Conservation (phyloP, 495 filamentous ascomycete species). For the Podospora didyma region DNA sequence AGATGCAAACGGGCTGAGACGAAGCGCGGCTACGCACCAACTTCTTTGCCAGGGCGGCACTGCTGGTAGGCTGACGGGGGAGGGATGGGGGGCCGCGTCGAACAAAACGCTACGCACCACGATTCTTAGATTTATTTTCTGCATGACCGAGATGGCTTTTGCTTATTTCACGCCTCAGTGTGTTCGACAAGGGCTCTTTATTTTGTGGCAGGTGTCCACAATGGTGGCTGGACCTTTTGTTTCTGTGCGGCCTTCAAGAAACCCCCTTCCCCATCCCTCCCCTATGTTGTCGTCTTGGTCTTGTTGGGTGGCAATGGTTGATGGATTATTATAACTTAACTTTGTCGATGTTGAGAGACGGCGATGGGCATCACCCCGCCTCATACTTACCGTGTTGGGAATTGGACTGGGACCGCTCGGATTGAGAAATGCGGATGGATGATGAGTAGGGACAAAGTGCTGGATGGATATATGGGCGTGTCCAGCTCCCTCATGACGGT, state of each 20-base stretch:
- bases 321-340: slow-evolving; percentile 31
- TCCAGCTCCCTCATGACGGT: slow-evolving; percentile 16
- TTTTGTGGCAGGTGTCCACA: slow-evolving; percentile 39
- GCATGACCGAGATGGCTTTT: slow-evolving; percentile 43
- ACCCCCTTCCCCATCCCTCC: slow-evolving; percentile 11
- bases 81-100: slow-evolving; percentile 20
- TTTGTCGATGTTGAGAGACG: slow-evolving; percentile 2
- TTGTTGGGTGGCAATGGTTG: slow-evolving; percentile 19
- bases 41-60: slow-evolving; percentile 11
- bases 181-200: slow-evolving; percentile 35
- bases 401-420: neutral
- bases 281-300: slow-evolving; percentile 24
- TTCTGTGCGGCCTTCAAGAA: slow-evolving; percentile 29
- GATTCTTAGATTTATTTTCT: slow-evolving; percentile 43
- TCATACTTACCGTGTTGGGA: slow-evolving; percentile 22
- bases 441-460: slow-evolving; percentile 9
- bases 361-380: neutral
- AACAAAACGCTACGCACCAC: slow-evolving; percentile 18
- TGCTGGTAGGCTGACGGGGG: slow-evolving; percentile 20
- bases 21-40: slow-evolving; percentile 9
- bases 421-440: neutral
- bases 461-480: slow-evolving; percentile 20
- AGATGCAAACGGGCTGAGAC: slow-evolving; percentile 7
- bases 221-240: slow-evolving; percentile 27
- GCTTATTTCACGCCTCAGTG: slow-evolving; percentile 24